Percentiles rank a stretch among this genome's conserved stretches.
Evolutionary conservation across 106 monocot species (phyloP).

Genomic region (Acorus gramineus): DNA sequence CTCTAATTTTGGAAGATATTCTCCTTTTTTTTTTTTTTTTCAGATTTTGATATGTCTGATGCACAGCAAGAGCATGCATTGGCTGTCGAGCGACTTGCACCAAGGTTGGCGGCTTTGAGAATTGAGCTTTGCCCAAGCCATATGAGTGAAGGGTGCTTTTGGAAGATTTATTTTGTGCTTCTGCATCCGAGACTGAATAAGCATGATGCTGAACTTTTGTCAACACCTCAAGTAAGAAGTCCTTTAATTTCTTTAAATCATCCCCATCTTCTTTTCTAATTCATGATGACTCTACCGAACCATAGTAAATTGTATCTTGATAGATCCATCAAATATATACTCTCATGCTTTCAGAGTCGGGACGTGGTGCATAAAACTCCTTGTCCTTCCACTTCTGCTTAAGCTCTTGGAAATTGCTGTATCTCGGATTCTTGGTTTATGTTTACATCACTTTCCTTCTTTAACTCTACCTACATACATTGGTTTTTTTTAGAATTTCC

Average conservation of each 20-base stretch:
- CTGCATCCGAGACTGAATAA: conserved; percentile 34
- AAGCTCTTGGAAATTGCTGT: too few species aligned
- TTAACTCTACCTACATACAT: too few species aligned
- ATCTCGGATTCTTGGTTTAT: too few species aligned
- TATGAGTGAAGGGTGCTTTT: conserved; percentile 31
- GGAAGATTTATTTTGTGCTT: conserved; percentile 41
- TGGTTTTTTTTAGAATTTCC: too few species aligned
- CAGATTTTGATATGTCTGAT: conserved; percentile 37
- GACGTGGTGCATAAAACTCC: too few species aligned
- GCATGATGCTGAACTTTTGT: conserved; percentile 30
- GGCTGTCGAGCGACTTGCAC: conserved; percentile 24
- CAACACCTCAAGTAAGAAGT: conserved; percentile 21
- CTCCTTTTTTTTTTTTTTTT: conserved; percentile 1
- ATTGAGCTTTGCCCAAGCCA: conserved; percentile 33
- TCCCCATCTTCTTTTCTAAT: too few species aligned
- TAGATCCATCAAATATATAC: too few species aligned
- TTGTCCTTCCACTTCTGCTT: too few species aligned
- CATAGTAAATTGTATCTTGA: too few species aligned
- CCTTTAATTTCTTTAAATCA: neutral
- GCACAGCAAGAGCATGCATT: conserved; percentile 26
- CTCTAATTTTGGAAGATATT: neutral
- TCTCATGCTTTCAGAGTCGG: too few species aligned
- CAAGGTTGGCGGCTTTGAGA: conserved; percentile 24
- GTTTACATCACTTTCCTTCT: too few species aligned
- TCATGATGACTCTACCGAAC: too few species aligned